phyloP scores from a whole-genome alignment of 2,329 filamentous ascomycete species.

The Hymenoscyphus infarciens region DNA sequence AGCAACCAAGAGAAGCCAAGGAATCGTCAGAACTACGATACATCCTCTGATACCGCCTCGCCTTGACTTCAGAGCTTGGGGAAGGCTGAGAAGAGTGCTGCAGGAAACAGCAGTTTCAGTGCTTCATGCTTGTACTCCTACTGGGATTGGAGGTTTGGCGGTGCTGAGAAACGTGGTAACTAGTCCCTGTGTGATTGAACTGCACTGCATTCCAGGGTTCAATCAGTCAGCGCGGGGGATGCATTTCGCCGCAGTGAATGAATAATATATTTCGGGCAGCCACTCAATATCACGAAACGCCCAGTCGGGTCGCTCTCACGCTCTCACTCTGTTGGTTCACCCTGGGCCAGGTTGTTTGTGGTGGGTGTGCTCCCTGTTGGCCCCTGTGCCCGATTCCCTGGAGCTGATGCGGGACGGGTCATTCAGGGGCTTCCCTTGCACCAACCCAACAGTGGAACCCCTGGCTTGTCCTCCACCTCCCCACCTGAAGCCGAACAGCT shows the following conservation, averaged over 20 bases:
- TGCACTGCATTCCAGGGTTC: neutral
- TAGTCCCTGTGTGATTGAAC: no score
- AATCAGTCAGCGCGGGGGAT: neutral
- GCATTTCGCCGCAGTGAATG: neutral
- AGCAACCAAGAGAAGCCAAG: no score
- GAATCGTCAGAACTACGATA: no score
- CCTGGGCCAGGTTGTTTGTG: no score
- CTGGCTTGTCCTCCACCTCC: neutral
- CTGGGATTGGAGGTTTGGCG: no score
- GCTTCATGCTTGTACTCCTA: no score
- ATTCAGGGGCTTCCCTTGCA: neutral
- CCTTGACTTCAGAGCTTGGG: no score
- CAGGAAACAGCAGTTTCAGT: no score
- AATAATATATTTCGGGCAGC: slow-evolving; percentile 1
- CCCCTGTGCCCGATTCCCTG: neutral
- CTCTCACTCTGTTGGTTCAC: neutral
- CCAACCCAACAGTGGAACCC: neutral
- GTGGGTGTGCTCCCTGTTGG: neutral
- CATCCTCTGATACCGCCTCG: no score
- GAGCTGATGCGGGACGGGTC: neutral
- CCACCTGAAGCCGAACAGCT: neutral
- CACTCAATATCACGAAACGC: neutral
- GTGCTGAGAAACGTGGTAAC: no score
- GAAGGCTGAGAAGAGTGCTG: no score
- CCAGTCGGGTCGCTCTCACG: neutral